These are phyloP conservation scores for Helichrysum umbraculigerum DNA, from an alignment of 129 eudicot genomes.

Conservation along the genomic window DNA sequence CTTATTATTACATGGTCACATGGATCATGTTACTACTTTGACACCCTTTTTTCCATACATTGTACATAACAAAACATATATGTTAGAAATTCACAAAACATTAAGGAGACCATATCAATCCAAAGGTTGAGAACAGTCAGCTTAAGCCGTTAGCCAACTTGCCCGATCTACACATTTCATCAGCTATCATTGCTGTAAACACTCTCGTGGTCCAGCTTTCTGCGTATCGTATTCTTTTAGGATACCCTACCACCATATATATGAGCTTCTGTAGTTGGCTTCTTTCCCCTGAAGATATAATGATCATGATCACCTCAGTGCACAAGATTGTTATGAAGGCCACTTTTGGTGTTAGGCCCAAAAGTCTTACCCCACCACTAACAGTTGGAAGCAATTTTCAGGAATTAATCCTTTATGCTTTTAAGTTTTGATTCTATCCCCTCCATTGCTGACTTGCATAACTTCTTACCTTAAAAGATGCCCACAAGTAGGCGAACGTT, in stretches of 20 bases:
- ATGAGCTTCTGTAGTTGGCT: not conserved
- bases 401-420: not conserved
- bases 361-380: conserved; percentile 23
- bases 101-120: not conserved
- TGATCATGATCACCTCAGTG: conserved; percentile 3
- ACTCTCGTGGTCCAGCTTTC: not conserved
- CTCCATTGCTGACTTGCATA: conserved; percentile 1
- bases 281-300: not conserved
- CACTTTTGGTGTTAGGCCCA: conserved; percentile 21
- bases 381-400: conserved; percentile 17
- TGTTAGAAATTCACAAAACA: not conserved
- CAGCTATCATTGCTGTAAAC: not conserved
- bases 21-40: not conserved
- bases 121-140: not conserved
- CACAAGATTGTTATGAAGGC: conserved; percentile 11
- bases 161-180: not conserved
- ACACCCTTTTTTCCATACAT: not conserved
- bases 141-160: not conserved
- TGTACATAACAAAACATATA: not conserved
- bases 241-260: not conserved
- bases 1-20: not conserved
- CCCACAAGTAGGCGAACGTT: no score
- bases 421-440: conserved; percentile 6
- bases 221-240: not conserved
- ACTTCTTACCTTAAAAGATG: not conserved